Evolutionary conservation across 441 rosid species (phyloP), one percentile per base, ranked within the genome.

Genomic region (Melastoma candidum): DNA sequence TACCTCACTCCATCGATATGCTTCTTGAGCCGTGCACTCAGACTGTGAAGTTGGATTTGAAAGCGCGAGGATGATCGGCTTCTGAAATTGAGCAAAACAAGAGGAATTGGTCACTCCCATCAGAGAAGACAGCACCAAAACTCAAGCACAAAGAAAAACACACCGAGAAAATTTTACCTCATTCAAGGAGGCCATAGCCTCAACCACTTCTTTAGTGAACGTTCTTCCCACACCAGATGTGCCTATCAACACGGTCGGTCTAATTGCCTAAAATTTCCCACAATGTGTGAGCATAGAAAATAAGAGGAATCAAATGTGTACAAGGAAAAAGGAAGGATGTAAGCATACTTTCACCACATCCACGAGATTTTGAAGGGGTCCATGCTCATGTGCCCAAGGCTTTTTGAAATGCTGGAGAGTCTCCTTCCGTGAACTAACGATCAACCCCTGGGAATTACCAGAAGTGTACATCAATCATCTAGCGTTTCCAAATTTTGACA

Each of bases 21-120:
- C 96, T 70, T 90, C 78, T 73, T 90, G 90, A 29, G 95, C 96
- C 11, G 96, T 85, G 62, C 95, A 87, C 71, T 87, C 94, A 32
- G 98, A 85, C 51, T 85, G 96, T 39, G 98, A 90, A 58, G 95
- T 85, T 14, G 98, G 96, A 70, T 87, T 85, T 47, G 98, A 90
- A 51, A 90, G 98, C 66, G 98, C 47, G 44, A 87, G 81, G 66
- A 87, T 81, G 47, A 87, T 71, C 12, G 96, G 96, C 72, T 72
- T 81, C 94, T 81, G 86, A 76, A 77, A 6, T 32, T 59, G 68
- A 53, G 13, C 49, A 54, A 12, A 36, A 8, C 51, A 45, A 61
- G 47, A 41, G 17, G 41, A 47, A 47, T 54, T 22, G 48, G 59
- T 29, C 12, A 17, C 22, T 17, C 22, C 22, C 22, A 17, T 17